These are phyloP conservation scores for Metschnikowia koreensis DNA, from an alignment of 805 yeast genomes.

Conservation along the genomic window DNA sequence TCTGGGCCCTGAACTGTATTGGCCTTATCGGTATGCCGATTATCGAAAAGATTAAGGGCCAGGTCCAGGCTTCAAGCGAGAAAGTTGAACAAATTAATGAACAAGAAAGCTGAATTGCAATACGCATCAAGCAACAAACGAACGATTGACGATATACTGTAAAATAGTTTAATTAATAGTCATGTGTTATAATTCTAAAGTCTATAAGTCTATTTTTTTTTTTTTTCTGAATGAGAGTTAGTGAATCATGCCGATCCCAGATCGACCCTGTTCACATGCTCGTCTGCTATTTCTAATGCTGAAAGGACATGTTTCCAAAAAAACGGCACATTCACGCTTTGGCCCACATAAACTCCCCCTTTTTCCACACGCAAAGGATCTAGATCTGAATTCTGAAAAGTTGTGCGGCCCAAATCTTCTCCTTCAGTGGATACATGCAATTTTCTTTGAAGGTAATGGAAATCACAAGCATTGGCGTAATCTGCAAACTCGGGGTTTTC, in stretches of 20 bases:
- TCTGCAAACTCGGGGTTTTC: slow-evolving; percentile 8
- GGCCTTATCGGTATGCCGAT: slow-evolving; percentile 56
- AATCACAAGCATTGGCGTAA: slow-evolving; percentile 21
- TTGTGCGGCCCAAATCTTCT: slow-evolving; percentile 30
- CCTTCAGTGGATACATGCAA: slow-evolving; percentile 29
- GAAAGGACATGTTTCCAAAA: slow-evolving; percentile 16
- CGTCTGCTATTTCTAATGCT: slow-evolving; percentile 17
- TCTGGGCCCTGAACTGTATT: slow-evolving; percentile 84
- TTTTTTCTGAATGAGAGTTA: too few species aligned
- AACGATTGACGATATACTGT: neutral
- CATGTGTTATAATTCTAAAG: neutral
- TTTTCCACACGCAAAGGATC: slow-evolving; percentile 17
- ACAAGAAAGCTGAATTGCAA: neutral
- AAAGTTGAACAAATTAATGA: neutral
- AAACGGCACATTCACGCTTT: slow-evolving; percentile 10
- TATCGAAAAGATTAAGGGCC: slow-evolving; percentile 13
- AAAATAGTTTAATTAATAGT: neutral
- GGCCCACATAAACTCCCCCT: slow-evolving; percentile 16
- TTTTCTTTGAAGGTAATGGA: slow-evolving; percentile 25
- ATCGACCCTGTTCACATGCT: slow-evolving; percentile 1
- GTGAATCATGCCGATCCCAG: too few species aligned
- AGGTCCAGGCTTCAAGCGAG: neutral
- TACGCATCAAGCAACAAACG: neutral
- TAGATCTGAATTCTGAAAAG: slow-evolving; percentile 10
- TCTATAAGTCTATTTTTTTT: neutral